phyloP scores from a whole-genome alignment of 805 yeast genomes.

The Blastobotrys muscicola region DNA sequence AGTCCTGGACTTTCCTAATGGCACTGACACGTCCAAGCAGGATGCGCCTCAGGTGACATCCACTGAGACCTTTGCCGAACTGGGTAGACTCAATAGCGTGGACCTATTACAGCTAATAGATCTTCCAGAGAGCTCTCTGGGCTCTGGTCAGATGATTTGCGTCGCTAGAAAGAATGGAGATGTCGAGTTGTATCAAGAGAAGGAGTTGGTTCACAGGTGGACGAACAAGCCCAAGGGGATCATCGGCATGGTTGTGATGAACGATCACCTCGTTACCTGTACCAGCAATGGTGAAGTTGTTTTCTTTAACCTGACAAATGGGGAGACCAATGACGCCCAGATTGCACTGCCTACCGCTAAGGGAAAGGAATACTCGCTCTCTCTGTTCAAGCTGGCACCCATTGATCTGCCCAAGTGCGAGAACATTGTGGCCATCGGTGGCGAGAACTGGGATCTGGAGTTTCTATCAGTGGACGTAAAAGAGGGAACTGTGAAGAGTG shows the following conservation, averaged over 20 bases:
- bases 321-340: constrained; percentile 5
- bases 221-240: background rate
- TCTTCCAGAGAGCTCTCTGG: background rate
- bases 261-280: constrained; percentile 17
- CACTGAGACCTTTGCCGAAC: constrained; percentile 33
- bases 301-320: constrained; percentile 22
- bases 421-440: constrained; percentile 68
- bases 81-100: constrained; percentile 33
- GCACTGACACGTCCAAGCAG: constrained; percentile 73
- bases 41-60: constrained; percentile 55
- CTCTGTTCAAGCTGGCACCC: background rate
- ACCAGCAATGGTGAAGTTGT: constrained; percentile 26
- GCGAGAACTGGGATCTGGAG: constrained; percentile 68
- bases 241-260: constrained; percentile 5
- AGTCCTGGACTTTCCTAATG: constrained; percentile 52
- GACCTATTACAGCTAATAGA: constrained; percentile 6
- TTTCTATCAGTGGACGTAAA: constrained; percentile 28
- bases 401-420: background rate
- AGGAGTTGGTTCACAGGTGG: constrained; percentile 8
- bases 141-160: constrained; percentile 5
- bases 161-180: constrained; percentile 13
- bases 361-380: background rate
- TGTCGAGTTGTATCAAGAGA: constrained; percentile 16
- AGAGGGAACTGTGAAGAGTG: constrained; percentile 21
- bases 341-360: background rate